A percentile compares a stretch with the other conserved stretches of the same genome.
phyloP scores from a whole-genome alignment of 148 eudicot species.

The Heliamphora exappendiculata region DNA sequence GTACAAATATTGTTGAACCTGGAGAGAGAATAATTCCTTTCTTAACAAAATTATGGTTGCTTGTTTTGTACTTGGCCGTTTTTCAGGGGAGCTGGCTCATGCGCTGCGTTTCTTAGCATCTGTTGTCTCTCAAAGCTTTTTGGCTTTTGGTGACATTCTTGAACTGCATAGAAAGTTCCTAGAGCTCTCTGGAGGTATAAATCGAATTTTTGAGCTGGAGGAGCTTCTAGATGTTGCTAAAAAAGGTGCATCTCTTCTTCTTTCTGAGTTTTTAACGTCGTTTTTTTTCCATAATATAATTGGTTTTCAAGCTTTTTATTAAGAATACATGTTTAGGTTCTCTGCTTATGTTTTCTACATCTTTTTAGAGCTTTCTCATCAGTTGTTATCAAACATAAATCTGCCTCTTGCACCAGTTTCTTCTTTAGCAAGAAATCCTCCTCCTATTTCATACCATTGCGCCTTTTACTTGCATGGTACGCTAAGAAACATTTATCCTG shows the following conservation, averaged over 20 bases:
- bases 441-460: background rate
- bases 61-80: constrained; percentile 5
- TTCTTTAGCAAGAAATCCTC: background rate
- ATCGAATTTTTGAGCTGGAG: constrained; percentile 87
- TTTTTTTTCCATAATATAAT: background rate
- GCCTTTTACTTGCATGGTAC: background rate
- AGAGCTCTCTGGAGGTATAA: constrained; percentile 93
- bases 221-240: constrained; percentile 84
- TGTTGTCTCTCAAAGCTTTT: constrained; percentile 95
- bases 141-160: constrained; percentile 94
- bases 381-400: no score
- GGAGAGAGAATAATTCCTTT: background rate
- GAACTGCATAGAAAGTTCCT: constrained; percentile 80
- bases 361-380: background rate
- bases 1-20: constrained; percentile 3
- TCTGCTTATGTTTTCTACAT: background rate
- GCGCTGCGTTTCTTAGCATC: constrained; percentile 94
- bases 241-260: constrained; percentile 41
- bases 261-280: background rate
- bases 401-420: background rate
- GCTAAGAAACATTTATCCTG: background rate
- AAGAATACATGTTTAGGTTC: background rate
- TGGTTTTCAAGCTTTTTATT: background rate
- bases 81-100: constrained; percentile 90
- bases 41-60: background rate